Evolutionary conservation across 2,329 filamentous ascomycete genomes (phyloP), one percentile per base, ranked within the genome.

Genomic region (Xylariaceae sp.): DNA sequence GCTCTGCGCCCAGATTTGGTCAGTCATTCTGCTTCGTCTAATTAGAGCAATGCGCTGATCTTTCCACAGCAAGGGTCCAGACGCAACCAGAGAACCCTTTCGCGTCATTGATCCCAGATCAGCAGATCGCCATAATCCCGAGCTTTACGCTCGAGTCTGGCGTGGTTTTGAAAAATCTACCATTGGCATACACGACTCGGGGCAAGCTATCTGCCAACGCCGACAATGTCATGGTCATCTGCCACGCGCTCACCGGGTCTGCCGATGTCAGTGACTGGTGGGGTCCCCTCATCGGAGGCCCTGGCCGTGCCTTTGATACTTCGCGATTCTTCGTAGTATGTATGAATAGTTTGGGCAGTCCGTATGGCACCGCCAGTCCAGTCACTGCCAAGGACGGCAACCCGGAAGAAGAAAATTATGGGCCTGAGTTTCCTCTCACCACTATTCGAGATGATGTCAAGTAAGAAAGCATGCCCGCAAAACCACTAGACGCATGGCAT

Each of bases 391-490:
- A 89, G 68, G 86, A 96, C 63, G 90, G 90, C 12, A 82, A 95
- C 60, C 72, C 79, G 14, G 75, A 75, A 45, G 83, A 88, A 55
- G 90, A 82, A 15, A 81, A 81, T 59, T 99, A 99, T 64, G 94
- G 94, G 0, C 94, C 94, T 1, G 94, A 99, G 64, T 99, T 99
- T 60, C 94, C 94, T 42, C 73, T 99, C 56, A 96, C 94, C 1
- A 97, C 94, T 0, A 89, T 99, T 56, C 80, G 92, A 58, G 94
- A 99, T 66, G 94, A 99, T 72, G 92, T 97, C 46, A 90, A 88
- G 88, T 94, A 72, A 73, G 86, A 27, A 27, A 27, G 7, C 7
- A 27, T 27, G 22, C 4, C 22, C 22, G 7, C 22, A 27, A 7
- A 27, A 27, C 4, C 4, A 5, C 22, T 68, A 30, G 52, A 48